phyloP scores from a whole-genome alignment of 192 early-diverging fungal genomes.

The Pilaira anomala region DNA sequence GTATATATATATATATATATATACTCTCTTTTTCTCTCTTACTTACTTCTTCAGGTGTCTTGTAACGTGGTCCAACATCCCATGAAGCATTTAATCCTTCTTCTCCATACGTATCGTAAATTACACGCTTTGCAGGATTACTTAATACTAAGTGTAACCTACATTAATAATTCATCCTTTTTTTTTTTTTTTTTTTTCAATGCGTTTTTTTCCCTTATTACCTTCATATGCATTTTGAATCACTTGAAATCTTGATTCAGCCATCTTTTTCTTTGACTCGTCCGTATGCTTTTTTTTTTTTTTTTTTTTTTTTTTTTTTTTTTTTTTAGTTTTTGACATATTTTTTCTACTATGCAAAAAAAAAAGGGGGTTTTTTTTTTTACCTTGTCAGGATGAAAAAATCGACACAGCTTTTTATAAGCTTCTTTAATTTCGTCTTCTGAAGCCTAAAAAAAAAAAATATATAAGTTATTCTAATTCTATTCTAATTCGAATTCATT shows the following conservation, averaged over 20 bases:
- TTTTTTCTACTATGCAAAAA: no score
- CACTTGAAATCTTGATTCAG: slow-evolving; percentile 71
- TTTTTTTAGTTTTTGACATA: not conserved
- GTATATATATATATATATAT: not conserved
- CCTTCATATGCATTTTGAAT: slow-evolving; percentile 80
- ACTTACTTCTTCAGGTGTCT: slow-evolving; percentile 61
- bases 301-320: not conserved
- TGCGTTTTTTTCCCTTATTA: no score
- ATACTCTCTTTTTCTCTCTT: no score
- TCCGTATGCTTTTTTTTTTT: slow-evolving; percentile 42
- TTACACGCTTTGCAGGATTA: slow-evolving; percentile 69
- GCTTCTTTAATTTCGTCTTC: slow-evolving; percentile 71
- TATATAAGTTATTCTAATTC: slow-evolving; percentile 16
- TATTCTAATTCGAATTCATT: slow-evolving; percentile 20
- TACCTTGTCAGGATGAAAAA: slow-evolving; percentile 78
- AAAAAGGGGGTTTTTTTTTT: no score
- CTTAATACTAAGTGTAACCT: slow-evolving; percentile 58
- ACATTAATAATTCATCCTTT: not conserved
- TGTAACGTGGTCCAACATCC: slow-evolving; percentile 64
- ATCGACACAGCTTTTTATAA: slow-evolving; percentile 67
- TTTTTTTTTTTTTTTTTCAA: not conserved
- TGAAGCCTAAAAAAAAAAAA: slow-evolving; percentile 40
- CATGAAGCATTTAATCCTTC: slow-evolving; percentile 66
- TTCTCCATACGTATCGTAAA: slow-evolving; percentile 95
- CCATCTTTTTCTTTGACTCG: slow-evolving; percentile 57